Evolutionary conservation across 192 early-diverging fungal species (phyloP), one percentile per base, ranked within the genome.

Genomic region (Chytriomyces hyalinus): DNA sequence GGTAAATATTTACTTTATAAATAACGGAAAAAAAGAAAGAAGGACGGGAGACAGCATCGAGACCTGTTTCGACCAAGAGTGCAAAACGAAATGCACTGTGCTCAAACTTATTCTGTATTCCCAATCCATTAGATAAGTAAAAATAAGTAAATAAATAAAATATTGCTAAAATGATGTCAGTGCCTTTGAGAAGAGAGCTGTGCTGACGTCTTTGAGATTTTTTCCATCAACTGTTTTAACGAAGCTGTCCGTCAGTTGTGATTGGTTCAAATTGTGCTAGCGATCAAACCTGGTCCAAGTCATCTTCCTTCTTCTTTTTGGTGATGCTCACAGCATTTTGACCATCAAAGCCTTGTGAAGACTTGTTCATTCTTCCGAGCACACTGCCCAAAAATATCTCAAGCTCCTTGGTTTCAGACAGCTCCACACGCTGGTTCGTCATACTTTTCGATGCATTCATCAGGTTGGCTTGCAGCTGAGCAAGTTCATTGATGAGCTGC

Each of bases 401-500:
- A 24, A 44, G 60, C 24, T 73, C 71, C 46, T 73, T 73, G 24
- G 71, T 60, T 13, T 73, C 71, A 11, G 71, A 47, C 71, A 73
- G 45, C 53, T 62, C 71, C 8, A 73, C 60, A 2, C 71, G 71
- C 63, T 61, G 65, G 43, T 78, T 61, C 11, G 49, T n/a, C 71
- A 73, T 73, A 9, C 60, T 24, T n/a, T 45, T 26, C 6, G 59
- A 73, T n/a, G 51, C 20, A 28, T 77, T 77, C 49, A 66, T 70
- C 17, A 82, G 65, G 49, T 47, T 49, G 8, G 13, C 8, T 24
- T 68, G 49, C 26, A 83, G 70, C 20, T 6, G 36, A 5, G 74
- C 61, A 28, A 83, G 70, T 36, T 83, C 81, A 22, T 49, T 67
- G 6, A 83, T 57, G 48, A 84, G 68, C 15, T 62, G 70, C 22